Conservation (phyloP, 2,329 filamentous ascomycete species). For the Microdochium nivale region DNA sequence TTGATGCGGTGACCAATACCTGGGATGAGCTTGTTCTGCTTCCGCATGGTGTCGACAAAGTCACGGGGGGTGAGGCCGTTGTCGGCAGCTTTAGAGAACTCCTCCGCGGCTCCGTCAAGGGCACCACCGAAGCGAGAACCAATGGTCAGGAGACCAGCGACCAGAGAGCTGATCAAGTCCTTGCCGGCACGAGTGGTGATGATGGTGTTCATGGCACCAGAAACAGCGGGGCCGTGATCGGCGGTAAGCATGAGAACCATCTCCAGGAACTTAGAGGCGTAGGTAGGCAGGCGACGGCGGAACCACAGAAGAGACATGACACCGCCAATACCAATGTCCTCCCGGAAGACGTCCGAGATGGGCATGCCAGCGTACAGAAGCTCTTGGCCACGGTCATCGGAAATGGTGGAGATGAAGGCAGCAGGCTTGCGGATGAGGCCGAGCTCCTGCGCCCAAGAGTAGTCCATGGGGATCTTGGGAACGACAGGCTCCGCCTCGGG, state of each 20-base stretch:
- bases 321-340: conserved; percentile 98
- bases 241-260: conserved; percentile 99
- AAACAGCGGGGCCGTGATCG: conserved; percentile 97
- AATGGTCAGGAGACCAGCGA: conserved; percentile 95
- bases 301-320: conserved; percentile 99
- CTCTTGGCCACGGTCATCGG: conserved; percentile 98
- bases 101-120: conserved; percentile 92
- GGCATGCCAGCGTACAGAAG: conserved; percentile 98
- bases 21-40: conserved; percentile 99
- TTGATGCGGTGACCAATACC: conserved; percentile 99
- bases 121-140: conserved; percentile 98
- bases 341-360: conserved; percentile 98
- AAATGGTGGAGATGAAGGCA: conserved; percentile 99
- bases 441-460: conserved; percentile 98
- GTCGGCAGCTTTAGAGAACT: conserved; percentile 97
- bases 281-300: conserved; percentile 90
- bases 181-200: conserved; percentile 99
- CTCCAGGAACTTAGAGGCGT: conserved; percentile 98
- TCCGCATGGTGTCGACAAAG: conserved; percentile 98
- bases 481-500: conserved; percentile 83
- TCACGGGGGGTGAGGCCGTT: conserved; percentile 97
- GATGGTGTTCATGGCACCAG: conserved; percentile 99
- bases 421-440: conserved; percentile 99
- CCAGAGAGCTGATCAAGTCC: conserved; percentile 91
- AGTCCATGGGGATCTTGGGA: conserved; percentile 99